Base-by-base conservation (phyloP, 2,329 filamentous ascomycete genomes). In the Claviceps citrina region DNA sequence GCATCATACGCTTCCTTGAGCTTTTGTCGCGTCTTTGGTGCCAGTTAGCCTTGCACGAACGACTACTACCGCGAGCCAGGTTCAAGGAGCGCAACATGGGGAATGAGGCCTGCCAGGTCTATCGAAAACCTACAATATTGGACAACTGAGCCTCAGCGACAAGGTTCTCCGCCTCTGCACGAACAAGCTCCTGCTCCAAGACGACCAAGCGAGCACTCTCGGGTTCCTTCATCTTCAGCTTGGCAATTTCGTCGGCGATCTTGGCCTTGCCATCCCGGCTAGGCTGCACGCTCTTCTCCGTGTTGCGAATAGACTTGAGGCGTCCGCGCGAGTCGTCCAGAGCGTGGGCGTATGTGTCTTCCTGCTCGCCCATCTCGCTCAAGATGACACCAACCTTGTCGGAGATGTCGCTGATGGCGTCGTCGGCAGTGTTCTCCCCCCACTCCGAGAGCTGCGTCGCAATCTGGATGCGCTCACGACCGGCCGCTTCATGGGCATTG, bases 111-210 rank as follows among this genome's bases (percentile, higher is more conserved):
- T 28, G 8, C 13, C 15, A 3, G 19, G 13, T 15, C n/a, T n/a
- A 24, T 7, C 6, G 20, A 5, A 22, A 16, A 71, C 80, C 44
- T 66, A 93, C 85, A 50, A 94, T 78, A 59, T 98, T 98, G 55
- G 83, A 89, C 59, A 98, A 70, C 62, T 98, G 91, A 18, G 91
- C 91, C 64, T 98, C 91, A 1, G 91, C 91, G 37, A 98, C 91
- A 43, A 98, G 64, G 53, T 85, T 93, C 67, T 96, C 87, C 3
- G 91, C 91, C 68, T 98, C 91, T 19, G 89, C 87, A 49, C 91
- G 73, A 39, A 98, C 87, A 39, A 98, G 77, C 67, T 96, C 91
- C 66, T 98, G 91, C 67, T 98, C 91, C 40, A 96, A 71, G 18
- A 81, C 81, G 27, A 85, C 78, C 41, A 96, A 67, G 57, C 77